Conservation (phyloP, 805 yeast genomes). For the Nakazawaea ambrosiae region DNA sequence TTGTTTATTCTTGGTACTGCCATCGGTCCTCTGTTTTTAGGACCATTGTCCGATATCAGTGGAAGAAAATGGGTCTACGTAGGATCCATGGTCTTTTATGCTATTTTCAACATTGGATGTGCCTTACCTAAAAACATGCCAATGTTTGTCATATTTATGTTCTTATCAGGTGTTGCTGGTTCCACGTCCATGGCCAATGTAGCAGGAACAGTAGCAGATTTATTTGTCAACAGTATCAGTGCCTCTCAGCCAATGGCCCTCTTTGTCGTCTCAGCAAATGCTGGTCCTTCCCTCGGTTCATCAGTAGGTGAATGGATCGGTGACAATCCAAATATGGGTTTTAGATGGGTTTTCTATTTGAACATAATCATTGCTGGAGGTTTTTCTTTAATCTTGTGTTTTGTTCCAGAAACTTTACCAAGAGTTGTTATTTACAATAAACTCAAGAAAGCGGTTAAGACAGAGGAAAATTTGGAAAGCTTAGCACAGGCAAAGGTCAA, state of each 20-base stretch:
- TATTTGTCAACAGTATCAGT: conserved; percentile 25
- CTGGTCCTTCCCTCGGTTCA: conserved; percentile 29
- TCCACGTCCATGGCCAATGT: conserved; percentile 26
- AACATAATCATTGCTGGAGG: conserved; percentile 25
- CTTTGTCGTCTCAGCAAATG: conserved; percentile 26
- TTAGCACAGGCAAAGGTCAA: conserved; percentile 16
- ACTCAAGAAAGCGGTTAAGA: conserved; percentile 11
- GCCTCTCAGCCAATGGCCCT: conserved; percentile 30
- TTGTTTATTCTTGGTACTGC: conserved; percentile 29
- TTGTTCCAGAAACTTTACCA: conserved; percentile 29
- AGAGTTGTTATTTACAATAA: conserved; percentile 26
- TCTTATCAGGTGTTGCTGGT: conserved; percentile 24
- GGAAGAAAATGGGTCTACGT: conserved; percentile 31
- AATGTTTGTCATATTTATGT: conserved; percentile 25
- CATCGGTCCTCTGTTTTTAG: conserved; percentile 27
- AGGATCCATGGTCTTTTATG: conserved; percentile 21
- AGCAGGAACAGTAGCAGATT: conserved; percentile 29
- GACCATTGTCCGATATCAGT: conserved; percentile 28
- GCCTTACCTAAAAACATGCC: conserved; percentile 27
- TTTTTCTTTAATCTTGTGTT: conserved; percentile 15
- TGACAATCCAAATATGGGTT: conserved; percentile 22
- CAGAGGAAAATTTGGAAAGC: conserved; percentile 14
- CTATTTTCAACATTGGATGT: conserved; percentile 26
- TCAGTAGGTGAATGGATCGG: conserved; percentile 29
- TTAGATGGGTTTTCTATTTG: conserved; percentile 25